phyloP scores from a whole-genome alignment of 2,329 filamentous ascomycete species.

The Aspergillus sp. region DNA sequence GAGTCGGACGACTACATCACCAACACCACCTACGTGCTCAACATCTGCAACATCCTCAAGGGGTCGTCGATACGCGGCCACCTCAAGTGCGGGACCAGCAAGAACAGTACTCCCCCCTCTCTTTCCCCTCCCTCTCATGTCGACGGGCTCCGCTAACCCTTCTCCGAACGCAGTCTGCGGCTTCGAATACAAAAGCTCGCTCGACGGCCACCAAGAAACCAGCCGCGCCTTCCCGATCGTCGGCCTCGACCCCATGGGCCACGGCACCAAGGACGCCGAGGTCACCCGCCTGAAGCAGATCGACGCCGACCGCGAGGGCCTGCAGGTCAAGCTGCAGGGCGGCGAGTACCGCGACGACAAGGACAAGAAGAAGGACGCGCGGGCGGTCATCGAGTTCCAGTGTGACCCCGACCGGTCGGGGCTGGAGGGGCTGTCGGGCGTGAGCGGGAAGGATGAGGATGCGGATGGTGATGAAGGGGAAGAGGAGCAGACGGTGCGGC shows the following conservation, averaged over 20 bases:
- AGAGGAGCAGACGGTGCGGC: constrained; percentile 6
- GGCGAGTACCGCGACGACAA: constrained; percentile 50
- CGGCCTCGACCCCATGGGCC: constrained; percentile 62
- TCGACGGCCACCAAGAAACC: constrained; percentile 50
- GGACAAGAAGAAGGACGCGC: constrained; percentile 56
- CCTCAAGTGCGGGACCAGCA: constrained; percentile 32
- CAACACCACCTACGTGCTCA: constrained; percentile 39
- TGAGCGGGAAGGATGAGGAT: constrained; percentile 25
- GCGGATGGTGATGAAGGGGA: constrained; percentile 18
- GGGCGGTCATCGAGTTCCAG: constrained; percentile 77
- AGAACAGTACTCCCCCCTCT: constrained; percentile 30
- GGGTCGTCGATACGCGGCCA: constrained; percentile 24
- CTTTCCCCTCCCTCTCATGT: background rate
- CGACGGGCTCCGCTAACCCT: too few relatives aligned
- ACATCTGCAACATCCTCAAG: constrained; percentile 34
- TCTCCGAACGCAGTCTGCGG: constrained; percentile 64
- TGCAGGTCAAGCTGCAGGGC: constrained; percentile 67
- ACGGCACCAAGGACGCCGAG: constrained; percentile 55
- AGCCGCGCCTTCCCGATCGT: constrained; percentile 69
- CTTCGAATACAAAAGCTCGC: constrained; percentile 58
- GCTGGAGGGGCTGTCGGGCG: constrained; percentile 56
- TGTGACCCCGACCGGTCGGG: constrained; percentile 74
- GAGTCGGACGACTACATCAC: constrained; percentile 24
- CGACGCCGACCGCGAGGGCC: constrained; percentile 68
- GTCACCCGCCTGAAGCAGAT: constrained; percentile 65